Evolutionary conservation across 306 rosid genomes (phyloP).

Genomic region (Myrica gale): DNA sequence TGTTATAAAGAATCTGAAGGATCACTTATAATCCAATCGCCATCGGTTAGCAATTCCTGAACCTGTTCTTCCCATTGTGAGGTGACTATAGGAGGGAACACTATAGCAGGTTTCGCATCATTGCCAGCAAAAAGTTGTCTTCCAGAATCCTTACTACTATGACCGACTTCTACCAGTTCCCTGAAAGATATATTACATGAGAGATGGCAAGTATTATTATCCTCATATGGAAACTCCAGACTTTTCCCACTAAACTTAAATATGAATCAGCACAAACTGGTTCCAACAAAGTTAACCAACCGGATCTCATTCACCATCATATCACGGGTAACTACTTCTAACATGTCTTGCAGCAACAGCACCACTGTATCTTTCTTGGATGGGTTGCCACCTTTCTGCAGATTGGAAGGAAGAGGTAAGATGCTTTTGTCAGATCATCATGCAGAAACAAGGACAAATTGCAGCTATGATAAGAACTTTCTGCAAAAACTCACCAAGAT

Average conservation of each 20-base stretch:
- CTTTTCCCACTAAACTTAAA: neutral
- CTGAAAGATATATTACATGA: conserved; percentile 41
- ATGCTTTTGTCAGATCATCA: conserved; percentile 19
- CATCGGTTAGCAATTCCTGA: conserved; percentile 9
- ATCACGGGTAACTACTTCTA: conserved; percentile 96
- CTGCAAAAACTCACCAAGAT: conserved; percentile 65
- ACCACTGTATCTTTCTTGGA: conserved; percentile 68
- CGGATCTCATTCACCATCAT: conserved; percentile 88
- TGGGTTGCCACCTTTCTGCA: conserved; percentile 67
- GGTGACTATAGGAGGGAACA: conserved; percentile 73
- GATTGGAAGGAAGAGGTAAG: conserved; percentile 33
- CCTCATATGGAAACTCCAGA: neutral
- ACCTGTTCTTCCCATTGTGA: conserved; percentile 99
- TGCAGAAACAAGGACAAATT: conserved; percentile 27
- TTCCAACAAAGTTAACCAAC: conserved; percentile 43
- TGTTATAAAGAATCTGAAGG: conserved; percentile 10
- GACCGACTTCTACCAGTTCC: conserved; percentile 82
- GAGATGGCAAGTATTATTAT: conserved; percentile 21
- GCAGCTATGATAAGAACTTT: conserved; percentile 21
- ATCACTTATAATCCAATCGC: conserved; percentile 2
- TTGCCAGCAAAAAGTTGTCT: conserved; percentile 94
- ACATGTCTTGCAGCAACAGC: conserved; percentile 86
- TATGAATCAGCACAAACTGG: conserved; percentile 17
- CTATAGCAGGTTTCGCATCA: conserved; percentile 70
- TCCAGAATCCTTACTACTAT: conserved; percentile 79